These are phyloP conservation scores for Gamarada debralockiae DNA, from an alignment of 495 filamentous ascomycete species.

Conservation along the genomic window DNA sequence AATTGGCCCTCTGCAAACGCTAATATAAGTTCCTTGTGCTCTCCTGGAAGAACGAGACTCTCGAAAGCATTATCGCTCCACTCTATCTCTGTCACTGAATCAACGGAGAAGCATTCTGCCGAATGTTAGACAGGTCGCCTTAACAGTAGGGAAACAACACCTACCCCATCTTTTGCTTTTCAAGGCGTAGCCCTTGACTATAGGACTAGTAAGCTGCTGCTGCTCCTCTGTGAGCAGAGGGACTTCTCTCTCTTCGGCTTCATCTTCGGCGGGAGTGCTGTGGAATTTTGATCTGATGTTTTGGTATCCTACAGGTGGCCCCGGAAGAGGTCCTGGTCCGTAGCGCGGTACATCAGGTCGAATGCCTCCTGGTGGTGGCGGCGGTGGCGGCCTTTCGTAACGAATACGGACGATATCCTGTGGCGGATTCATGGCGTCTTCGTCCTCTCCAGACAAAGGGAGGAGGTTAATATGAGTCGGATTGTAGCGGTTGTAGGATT, in stretches of 20 bases:
- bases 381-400: too few species aligned
- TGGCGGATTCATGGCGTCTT: too few species aligned
- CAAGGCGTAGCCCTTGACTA: constrained; percentile 18
- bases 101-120: constrained; percentile 77
- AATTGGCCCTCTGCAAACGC: constrained; percentile 72
- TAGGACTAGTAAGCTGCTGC: constrained; percentile 4
- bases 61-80: constrained; percentile 79
- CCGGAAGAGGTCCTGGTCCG: too few species aligned
- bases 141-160: constrained; percentile 49
- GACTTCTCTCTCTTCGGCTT: constrained; percentile 23
- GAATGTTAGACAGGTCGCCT: constrained; percentile 57
- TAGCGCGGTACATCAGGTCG: too few species aligned
- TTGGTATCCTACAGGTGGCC: too few species aligned
- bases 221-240: neutral
- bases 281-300: constrained; percentile 46
- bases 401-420: too few species aligned
- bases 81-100: constrained; percentile 71
- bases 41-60: constrained; percentile 64
- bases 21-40: constrained; percentile 73
- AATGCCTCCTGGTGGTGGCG: too few species aligned
- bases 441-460: too few species aligned
- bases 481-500: constrained; percentile 79
- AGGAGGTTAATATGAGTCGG: constrained; percentile 41
- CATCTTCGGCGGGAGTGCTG: constrained; percentile 41
- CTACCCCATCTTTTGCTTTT: constrained; percentile 51